Evolutionary conservation across 345 rosid species (phyloP).

Genomic region (Salix exigua): DNA sequence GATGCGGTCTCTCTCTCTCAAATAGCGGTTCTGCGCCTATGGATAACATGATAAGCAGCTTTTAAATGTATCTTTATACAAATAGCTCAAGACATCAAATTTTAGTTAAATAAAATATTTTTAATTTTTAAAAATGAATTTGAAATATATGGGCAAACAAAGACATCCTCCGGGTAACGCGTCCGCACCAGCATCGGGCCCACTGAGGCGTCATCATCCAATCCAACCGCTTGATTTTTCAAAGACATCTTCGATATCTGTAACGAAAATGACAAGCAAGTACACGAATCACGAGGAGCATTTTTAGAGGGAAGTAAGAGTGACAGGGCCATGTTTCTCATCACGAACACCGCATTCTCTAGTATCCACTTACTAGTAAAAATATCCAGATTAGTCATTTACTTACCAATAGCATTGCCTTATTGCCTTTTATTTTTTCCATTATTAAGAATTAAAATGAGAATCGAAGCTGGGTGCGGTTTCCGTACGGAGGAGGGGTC

Average conservation of each 20-base stretch:
- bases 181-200: slow-evolving; percentile 14
- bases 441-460: too few species aligned
- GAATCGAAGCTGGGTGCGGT: neutral
- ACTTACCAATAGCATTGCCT: too few species aligned
- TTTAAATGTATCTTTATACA: too few species aligned
- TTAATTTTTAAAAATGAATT: too few species aligned
- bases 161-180: neutral
- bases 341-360: slow-evolving; percentile 28
- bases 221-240: slow-evolving; percentile 20
- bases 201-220: neutral
- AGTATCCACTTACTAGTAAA: neutral
- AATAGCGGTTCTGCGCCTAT: slow-evolving; percentile 17
- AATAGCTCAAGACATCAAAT: too few species aligned
- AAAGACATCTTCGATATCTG: neutral
- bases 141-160: neutral
- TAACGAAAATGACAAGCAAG: slow-evolving; percentile 4
- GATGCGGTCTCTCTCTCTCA: slow-evolving; percentile 28
- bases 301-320: slow-evolving; percentile 11
- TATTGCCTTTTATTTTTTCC: too few species aligned
- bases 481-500: slow-evolving; percentile 10
- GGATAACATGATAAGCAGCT: too few species aligned
- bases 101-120: too few species aligned
- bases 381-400: neutral
- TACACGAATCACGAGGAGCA: slow-evolving; percentile 43
- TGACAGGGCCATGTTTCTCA: slow-evolving; percentile 25